Base-by-base conservation (phyloP, 2,329 filamentous ascomycete genomes). In the Curvularia sp. region DNA sequence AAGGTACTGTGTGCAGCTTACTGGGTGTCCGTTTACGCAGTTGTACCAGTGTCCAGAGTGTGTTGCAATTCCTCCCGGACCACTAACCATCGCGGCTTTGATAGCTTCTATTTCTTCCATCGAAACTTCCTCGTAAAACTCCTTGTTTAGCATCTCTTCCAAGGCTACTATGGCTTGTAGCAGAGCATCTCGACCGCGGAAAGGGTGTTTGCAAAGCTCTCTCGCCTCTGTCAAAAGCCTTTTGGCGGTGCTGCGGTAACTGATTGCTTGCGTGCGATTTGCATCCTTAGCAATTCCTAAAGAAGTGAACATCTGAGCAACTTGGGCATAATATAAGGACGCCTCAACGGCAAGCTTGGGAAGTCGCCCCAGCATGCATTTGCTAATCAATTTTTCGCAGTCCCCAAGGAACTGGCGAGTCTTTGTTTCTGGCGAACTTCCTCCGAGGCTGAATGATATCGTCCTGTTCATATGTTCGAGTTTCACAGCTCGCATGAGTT, bases 1-100 rank as follows among this genome's bases (percentile, higher is more conserved):
- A 28, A 8, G 6, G 8, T 28, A 28, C 26, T 28, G 1, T 6
- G 5, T 28, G 8, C 10, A 31, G 12, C 1, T 57, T 70, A 79
- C 77, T 1, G 84, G 83, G 67, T 88, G 85, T 1, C 82, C 81
- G 57, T 86, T 86, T 24, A 62, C 72, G 61, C 85, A 88, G 0
- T 75, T 79, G 70, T 88, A 89, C 87, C 86, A 89, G 62, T 88
- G 85, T 0, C 87, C 87, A 0, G 77, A 76, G 46, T 80, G 75
- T 0, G 75, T 79, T 0, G 73, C 69, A 18, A 81, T 80, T 0
- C 79, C 80, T 0, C 57, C 35, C 0, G 69, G 61, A 7, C 82
- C 82, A 0, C 63, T 75, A 4, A 80, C 73, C 82, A 85, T 85
- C 1, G 82, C 82, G 1, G 62, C 52, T 46, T 82, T 81, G 58